Evolutionary conservation across 257 asterid genomes (phyloP).

Genomic region (Mitragyna speciosa): DNA sequence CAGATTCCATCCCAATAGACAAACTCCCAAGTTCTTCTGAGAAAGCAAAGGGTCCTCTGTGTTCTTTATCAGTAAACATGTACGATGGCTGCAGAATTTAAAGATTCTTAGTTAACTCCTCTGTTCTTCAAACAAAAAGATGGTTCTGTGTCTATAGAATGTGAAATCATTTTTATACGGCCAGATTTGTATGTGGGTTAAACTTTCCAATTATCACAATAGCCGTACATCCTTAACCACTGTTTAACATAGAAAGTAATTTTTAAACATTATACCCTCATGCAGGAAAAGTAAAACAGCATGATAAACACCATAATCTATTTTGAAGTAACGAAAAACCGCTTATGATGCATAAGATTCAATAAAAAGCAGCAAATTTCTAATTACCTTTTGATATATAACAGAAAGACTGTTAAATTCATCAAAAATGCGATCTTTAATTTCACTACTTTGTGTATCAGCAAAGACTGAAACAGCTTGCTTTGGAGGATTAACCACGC

Average conservation of each 20-base stretch:
- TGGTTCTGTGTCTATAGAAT: not conserved
- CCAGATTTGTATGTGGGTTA: not conserved
- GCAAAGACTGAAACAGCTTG: conserved; percentile 99
- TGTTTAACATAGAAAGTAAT: not conserved
- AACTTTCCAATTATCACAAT: not conserved
- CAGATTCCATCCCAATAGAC: conserved; percentile 60
- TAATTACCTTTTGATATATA: conserved; percentile 83
- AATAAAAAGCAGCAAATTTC: not conserved
- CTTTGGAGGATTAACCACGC: conserved; percentile 95
- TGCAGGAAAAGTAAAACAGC: not conserved
- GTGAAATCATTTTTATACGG: not conserved
- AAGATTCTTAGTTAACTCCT: conserved; percentile 1
- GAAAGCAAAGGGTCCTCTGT: conserved; percentile 96
- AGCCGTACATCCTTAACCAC: not conserved
- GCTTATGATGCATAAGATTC: not conserved
- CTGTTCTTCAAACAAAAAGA: not conserved
- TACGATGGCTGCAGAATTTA: conserved; percentile 82
- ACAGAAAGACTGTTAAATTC: conserved; percentile 98
- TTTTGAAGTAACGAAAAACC: not conserved
- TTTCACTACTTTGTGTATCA: conserved; percentile 89
- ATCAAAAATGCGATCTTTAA: conserved; percentile 96
- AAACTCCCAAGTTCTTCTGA: conserved; percentile 79
- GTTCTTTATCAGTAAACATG: conserved; percentile 95
- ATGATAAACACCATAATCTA: not conserved
- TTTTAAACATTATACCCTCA: not conserved